Conservation (phyloP, 768 basidiomycete genomes). For the Boletus bicolor region DNA sequence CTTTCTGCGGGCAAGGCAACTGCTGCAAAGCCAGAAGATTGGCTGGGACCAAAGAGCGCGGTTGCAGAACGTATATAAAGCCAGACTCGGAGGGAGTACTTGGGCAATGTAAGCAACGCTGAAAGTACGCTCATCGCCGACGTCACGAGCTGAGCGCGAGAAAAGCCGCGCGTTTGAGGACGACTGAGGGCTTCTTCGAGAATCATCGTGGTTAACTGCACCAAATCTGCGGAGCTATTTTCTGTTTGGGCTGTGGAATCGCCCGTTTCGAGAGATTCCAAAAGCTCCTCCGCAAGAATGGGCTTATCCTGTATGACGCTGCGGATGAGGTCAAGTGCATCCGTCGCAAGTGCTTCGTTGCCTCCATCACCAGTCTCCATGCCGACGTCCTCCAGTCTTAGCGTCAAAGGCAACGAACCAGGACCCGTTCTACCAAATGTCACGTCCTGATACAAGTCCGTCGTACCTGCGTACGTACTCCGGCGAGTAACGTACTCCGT, state of each 20-base stretch:
- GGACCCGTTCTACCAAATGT: slow-evolving; percentile 49
- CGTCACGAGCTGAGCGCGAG: slow-evolving; percentile 63
- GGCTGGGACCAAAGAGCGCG: slow-evolving; percentile 69
- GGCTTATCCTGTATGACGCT: slow-evolving; percentile 73
- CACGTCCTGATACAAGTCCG: slow-evolving; percentile 45
- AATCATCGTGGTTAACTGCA: slow-evolving; percentile 77
- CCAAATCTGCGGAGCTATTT: slow-evolving; percentile 62
- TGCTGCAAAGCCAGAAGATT: slow-evolving; percentile 52
- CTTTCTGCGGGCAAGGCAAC: slow-evolving; percentile 69
- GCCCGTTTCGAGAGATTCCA: slow-evolving; percentile 57
- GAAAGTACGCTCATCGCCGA: slow-evolving; percentile 81
- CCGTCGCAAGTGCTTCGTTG: slow-evolving; percentile 64
- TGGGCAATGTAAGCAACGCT: slow-evolving; percentile 68
- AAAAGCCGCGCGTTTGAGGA: slow-evolving; percentile 40
- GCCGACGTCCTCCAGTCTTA: slow-evolving; percentile 66
- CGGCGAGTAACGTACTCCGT: slow-evolving; percentile 68
- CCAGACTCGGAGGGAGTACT: slow-evolving; percentile 83
- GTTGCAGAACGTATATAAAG: slow-evolving; percentile 78
- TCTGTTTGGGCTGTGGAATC: slow-evolving; percentile 41
- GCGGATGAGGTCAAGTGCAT: slow-evolving; percentile 76
- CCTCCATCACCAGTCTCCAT: slow-evolving; percentile 63
- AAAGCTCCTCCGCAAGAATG: slow-evolving; percentile 56
- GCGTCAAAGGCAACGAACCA: slow-evolving; percentile 36
- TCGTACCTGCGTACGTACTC: slow-evolving; percentile 40
- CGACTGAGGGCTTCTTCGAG: slow-evolving; percentile 72